These are phyloP conservation scores for Pistacia atlantica DNA, from an alignment of 345 rosid genomes.

Conservation along the genomic window DNA sequence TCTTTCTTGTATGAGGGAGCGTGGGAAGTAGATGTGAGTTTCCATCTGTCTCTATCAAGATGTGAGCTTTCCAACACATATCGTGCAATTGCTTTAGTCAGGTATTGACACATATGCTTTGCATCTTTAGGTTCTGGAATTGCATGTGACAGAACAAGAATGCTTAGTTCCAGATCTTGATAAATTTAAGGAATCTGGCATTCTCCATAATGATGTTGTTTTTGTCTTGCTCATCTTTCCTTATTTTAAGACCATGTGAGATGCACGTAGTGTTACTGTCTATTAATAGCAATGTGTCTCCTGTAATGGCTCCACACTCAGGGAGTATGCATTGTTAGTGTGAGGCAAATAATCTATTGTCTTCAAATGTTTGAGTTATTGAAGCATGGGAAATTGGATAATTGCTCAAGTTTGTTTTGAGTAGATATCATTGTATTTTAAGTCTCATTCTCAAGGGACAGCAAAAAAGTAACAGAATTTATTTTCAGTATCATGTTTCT, in stretches of 20 bases:
- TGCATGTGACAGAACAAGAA: background rate
- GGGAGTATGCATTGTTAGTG: background rate
- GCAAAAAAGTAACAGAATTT: background rate
- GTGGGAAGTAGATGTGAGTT: background rate
- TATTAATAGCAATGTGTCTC: background rate
- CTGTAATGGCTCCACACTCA: background rate
- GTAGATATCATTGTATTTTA: background rate
- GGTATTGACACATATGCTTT: background rate
- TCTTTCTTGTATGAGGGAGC: background rate
- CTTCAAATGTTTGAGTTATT: background rate
- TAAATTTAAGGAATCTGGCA: background rate
- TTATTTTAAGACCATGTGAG: slow-evolving; percentile 1
- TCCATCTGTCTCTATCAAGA: background rate
- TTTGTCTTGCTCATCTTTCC: background rate
- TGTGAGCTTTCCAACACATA: background rate
- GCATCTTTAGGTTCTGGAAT: background rate
- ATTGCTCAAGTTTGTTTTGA: background rate
- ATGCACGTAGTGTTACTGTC: background rate
- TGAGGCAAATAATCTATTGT: background rate
- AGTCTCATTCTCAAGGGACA: background rate
- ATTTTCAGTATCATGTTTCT: background rate
- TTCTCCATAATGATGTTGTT: background rate
- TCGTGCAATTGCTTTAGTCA: background rate
- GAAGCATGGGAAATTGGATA: background rate
- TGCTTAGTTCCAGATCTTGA: background rate